phyloP scores from a whole-genome alignment of 768 basidiomycete species.

The Hydnum rufescens region DNA sequence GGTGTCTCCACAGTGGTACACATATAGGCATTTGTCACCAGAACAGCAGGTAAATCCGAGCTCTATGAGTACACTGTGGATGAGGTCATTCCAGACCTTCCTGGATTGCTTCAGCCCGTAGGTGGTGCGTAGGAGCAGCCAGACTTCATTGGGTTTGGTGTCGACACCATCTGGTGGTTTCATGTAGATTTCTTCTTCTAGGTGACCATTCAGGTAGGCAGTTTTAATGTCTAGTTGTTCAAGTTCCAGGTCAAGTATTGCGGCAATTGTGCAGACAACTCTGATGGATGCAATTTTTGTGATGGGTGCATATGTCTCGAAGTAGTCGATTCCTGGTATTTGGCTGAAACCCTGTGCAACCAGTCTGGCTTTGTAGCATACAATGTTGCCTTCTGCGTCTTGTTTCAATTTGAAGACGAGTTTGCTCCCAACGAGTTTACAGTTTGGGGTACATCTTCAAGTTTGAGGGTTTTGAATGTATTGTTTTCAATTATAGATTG shows the following conservation, averaged over 20 bases:
- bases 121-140: conserved; percentile 13
- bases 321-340: conserved; percentile 13
- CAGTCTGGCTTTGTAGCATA: conserved; percentile 14
- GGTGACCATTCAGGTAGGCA: conserved; percentile 9
- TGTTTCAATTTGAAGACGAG: conserved; percentile 15
- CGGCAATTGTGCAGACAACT: conserved; percentile 2
- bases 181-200: conserved; percentile 10
- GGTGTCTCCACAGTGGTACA: too few species aligned
- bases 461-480: too few species aligned
- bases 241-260: conserved; percentile 5
- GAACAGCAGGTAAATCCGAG: conserved; percentile 18
- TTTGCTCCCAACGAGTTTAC: too few species aligned
- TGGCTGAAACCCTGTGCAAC: conserved; percentile 17
- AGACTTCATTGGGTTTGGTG: conserved; percentile 10
- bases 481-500: too few species aligned
- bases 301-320: conserved; percentile 11
- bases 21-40: conserved; percentile 16
- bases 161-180: conserved; percentile 7
- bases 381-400: conserved; percentile 11
- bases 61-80: conserved; percentile 15
- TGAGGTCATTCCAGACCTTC: conserved; percentile 17
- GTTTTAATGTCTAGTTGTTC: conserved; percentile 8
- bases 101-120: conserved; percentile 24
- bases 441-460: too few species aligned
- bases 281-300: conserved; percentile 2